A percentile compares a stretch with the other conserved stretches of the same genome.
phyloP scores from a whole-genome alignment of 345 rosid genomes.

The Gossypium longicalyx region DNA sequence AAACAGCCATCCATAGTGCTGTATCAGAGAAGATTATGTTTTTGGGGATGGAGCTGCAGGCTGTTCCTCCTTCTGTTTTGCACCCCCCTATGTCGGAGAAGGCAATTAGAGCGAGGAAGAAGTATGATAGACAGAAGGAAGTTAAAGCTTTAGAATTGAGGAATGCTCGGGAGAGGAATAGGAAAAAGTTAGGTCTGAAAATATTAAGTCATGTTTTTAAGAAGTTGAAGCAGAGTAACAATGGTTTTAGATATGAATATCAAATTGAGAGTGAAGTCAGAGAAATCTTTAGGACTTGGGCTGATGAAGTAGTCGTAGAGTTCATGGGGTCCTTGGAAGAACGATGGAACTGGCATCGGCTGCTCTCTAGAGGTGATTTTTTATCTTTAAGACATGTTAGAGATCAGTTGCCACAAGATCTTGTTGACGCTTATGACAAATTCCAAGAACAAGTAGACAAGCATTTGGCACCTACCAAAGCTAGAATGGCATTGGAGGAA shows the following conservation, averaged over 20 bases:
- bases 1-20: slow-evolving; percentile 72
- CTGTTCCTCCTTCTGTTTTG: slow-evolving; percentile 81
- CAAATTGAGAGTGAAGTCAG: slow-evolving; percentile 64
- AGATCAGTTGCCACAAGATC: slow-evolving; percentile 67
- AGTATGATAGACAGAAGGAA: slow-evolving; percentile 83
- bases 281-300: slow-evolving; percentile 64
- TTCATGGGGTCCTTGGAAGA: slow-evolving; percentile 78
- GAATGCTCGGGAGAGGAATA: slow-evolving; percentile 78
- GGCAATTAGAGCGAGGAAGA: slow-evolving; percentile 79
- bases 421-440: slow-evolving; percentile 70
- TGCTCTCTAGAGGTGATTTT: slow-evolving; percentile 78
- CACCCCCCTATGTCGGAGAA: slow-evolving; percentile 78
- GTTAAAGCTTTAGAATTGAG: slow-evolving; percentile 64
- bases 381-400: slow-evolving; percentile 70
- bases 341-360: slow-evolving; percentile 69
- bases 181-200: slow-evolving; percentile 74
- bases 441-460: slow-evolving; percentile 76
- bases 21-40: slow-evolving; percentile 73
- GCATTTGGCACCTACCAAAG: slow-evolving; percentile 60
- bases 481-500: slow-evolving; percentile 56
- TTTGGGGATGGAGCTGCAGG: slow-evolving; percentile 84
- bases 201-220: slow-evolving; percentile 62
- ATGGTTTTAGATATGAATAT: slow-evolving; percentile 47
- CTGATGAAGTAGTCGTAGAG: slow-evolving; percentile 65
- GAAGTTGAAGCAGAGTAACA: slow-evolving; percentile 53